These are phyloP conservation scores for Leersia perrieri DNA, from an alignment of 176 grass and related monocot species.

Conservation along the genomic window DNA sequence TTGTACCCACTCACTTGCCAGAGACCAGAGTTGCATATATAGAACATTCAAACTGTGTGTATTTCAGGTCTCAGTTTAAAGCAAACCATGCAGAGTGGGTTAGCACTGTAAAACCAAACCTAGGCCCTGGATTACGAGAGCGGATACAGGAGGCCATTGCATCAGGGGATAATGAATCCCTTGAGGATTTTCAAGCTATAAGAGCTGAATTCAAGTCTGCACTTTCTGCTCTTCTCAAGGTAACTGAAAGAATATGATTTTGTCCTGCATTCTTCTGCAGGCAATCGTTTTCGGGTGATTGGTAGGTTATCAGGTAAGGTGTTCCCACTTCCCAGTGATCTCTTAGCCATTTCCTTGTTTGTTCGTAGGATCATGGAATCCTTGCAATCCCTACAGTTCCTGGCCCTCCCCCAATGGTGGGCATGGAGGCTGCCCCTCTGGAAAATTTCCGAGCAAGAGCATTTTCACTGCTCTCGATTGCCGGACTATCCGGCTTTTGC, in stretches of 20 bases:
- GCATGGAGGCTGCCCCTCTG: constrained; percentile 45
- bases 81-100: constrained; percentile 79
- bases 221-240: constrained; percentile 58
- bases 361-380: constrained; percentile 50
- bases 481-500: constrained; percentile 77
- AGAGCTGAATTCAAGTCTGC: constrained; percentile 55
- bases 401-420: constrained; percentile 68
- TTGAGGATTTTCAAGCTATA: constrained; percentile 45
- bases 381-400: constrained; percentile 79
- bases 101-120: constrained; percentile 54
- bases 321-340: background rate
- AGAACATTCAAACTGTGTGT: background rate
- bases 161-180: constrained; percentile 38
- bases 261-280: background rate
- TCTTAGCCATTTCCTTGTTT: background rate
- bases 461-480: constrained; percentile 80
- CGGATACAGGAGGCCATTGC: constrained; percentile 56
- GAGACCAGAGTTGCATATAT: background rate
- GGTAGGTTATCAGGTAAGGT: background rate
- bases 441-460: constrained; percentile 59
- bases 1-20: background rate
- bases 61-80: constrained; percentile 81
- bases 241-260: constrained; percentile 1
- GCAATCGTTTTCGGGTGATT: background rate
- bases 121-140: constrained; percentile 71